Conservation (phyloP, 768 basidiomycete species). For the Strobilomyces echinocephalus region DNA sequence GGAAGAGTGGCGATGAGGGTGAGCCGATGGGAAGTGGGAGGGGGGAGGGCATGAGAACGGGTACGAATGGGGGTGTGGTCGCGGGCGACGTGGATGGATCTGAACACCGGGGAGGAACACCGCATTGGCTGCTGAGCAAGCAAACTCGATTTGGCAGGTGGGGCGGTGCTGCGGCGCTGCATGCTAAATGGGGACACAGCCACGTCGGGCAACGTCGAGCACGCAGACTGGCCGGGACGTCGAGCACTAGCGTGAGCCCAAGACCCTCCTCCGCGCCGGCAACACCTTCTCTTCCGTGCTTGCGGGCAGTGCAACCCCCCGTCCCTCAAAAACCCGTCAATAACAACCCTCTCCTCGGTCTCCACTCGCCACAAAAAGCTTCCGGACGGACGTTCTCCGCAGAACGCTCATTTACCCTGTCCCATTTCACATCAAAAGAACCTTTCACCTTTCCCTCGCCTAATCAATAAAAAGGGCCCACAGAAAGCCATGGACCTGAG, state of each 20-base stretch:
- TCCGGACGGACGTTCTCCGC: conserved; percentile 20
- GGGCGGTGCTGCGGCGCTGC: conserved; percentile 35
- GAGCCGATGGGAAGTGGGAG: conserved; percentile 6
- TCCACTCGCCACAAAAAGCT: conserved; percentile 15
- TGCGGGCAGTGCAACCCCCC: conserved; percentile 15
- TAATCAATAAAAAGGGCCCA: conserved; percentile 34
- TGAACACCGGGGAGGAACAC: conserved; percentile 15
- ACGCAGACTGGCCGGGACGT: conserved; percentile 2
- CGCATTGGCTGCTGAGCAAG: conserved; percentile 22
- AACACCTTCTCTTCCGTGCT: conserved; percentile 8
- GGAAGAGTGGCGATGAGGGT: not conserved
- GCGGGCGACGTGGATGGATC: conserved; percentile 7
- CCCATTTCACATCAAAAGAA: conserved; percentile 32
- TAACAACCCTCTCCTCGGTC: conserved; percentile 3
- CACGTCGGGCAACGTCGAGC: conserved; percentile 32
- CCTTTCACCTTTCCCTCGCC: conserved; percentile 32
- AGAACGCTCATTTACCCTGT: conserved; percentile 27
- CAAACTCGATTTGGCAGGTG: conserved; percentile 13
- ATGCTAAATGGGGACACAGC: conserved; percentile 32
- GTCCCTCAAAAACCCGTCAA: conserved; percentile 17
- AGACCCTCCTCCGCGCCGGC: conserved; percentile 8
- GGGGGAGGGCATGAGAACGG: not conserved
- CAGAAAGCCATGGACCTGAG: conserved; percentile 29
- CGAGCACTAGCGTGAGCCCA: conserved; percentile 8
- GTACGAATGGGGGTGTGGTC: not conserved